Evolutionary conservation across 805 yeast genomes (phyloP).

Genomic region (Wickerhamiella kurtzmanii): DNA sequence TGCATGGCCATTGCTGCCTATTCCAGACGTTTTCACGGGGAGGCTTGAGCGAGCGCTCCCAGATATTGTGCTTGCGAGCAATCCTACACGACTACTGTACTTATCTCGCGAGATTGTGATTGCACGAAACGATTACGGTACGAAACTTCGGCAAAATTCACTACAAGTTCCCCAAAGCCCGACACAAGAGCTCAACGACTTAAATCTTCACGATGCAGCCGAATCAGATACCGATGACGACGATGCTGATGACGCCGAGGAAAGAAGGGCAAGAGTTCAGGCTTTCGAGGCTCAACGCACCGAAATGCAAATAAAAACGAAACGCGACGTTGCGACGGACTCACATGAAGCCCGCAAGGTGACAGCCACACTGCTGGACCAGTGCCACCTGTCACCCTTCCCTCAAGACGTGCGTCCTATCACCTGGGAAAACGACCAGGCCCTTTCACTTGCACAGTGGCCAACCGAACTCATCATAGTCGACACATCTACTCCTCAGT

Average conservation of each 20-base stretch:
- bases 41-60: conserved; percentile 46
- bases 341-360: conserved; percentile 33
- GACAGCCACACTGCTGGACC: conserved; percentile 72
- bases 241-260: neutral
- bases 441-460: conserved; percentile 59
- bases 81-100: conserved; percentile 69
- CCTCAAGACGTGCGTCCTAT: conserved; percentile 45
- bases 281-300: conserved; percentile 13
- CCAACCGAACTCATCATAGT: conserved; percentile 52
- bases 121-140: conserved; percentile 58
- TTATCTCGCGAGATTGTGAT: conserved; percentile 72
- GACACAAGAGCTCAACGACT: neutral
- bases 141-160: conserved; percentile 57
- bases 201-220: neutral
- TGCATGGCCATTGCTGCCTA: conserved; percentile 57
- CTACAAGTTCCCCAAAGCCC: conserved; percentile 22
- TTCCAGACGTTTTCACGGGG: conserved; percentile 61
- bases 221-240: conserved; percentile 1
- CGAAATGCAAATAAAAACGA: conserved; percentile 7
- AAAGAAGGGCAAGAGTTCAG: too few relatives aligned
- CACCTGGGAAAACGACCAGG: conserved; percentile 55
- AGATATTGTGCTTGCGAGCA: conserved; percentile 48
- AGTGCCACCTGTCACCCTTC: conserved; percentile 80
- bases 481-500: conserved; percentile 58
- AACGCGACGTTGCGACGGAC: conserved; percentile 13